Evolutionary conservation across 1,139 yeast species (phyloP).

Genomic region (Ashbya aceris): DNA sequence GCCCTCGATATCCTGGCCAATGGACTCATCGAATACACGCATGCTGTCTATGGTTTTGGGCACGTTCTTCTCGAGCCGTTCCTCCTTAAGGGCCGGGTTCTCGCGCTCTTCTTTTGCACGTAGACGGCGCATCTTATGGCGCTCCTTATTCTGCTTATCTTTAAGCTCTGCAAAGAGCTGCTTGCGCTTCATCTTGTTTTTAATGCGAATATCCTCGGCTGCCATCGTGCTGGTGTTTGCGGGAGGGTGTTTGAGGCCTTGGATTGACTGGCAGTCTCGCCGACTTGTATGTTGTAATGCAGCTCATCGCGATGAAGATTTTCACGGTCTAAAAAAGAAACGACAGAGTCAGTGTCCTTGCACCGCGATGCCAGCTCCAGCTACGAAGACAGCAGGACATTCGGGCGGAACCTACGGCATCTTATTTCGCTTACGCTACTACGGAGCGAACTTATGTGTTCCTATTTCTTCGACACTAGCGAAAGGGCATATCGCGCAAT

Average conservation of each 20-base stretch:
- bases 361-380: too few species aligned
- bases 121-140: constrained; percentile 65
- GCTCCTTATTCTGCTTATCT: constrained; percentile 64
- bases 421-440: too few species aligned
- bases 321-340: not conserved
- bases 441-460: too few species aligned
- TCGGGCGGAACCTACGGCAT: too few species aligned
- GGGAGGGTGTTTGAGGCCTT: not conserved
- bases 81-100: constrained; percentile 73
- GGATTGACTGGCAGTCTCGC: not conserved
- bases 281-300: not conserved
- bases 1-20: constrained; percentile 54
- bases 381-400: too few species aligned
- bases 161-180: constrained; percentile 66
- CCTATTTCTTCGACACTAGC: too few species aligned
- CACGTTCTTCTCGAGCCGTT: constrained; percentile 68
- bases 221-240: constrained; percentile 15
- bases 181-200: constrained; percentile 73
- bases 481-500: too few species aligned
- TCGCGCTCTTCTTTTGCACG: constrained; percentile 77
- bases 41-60: constrained; percentile 85
- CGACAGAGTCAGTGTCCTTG: not conserved
- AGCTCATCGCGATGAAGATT: constrained; percentile 3
- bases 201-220: constrained; percentile 35
- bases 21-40: constrained; percentile 86